Base-by-base conservation (phyloP, 164 flowering plant genomes). In the Stephania yunnanensis region DNA sequence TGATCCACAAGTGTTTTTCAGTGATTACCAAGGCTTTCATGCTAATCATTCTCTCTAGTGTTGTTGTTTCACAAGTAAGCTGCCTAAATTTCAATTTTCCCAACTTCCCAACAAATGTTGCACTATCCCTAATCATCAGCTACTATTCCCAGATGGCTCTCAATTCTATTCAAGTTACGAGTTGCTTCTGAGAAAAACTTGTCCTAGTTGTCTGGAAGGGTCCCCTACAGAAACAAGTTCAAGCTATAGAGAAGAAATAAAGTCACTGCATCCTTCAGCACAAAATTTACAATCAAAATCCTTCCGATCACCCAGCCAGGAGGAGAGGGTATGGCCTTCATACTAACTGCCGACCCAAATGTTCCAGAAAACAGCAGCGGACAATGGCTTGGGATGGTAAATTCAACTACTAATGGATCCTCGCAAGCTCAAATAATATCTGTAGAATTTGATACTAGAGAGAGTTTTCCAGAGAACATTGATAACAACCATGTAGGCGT, bases 251-350 rank as follows among this genome's bases (percentile, higher is more conserved):
- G 12, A 61, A 30, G 13, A 53, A 76, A 55, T 19, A 73, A 73
- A 58, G 17, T 17, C 0, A 73, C 50, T 2, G 81, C 86, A 10
- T 84, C 88, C 31, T 86, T 86, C 74, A 83, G 75, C 42, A 71
- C 88, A 1, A 82, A 82, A 50, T 86, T 86, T 69, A 72, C 71
- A 1, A 67, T 83, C 74, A 84, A 84, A 52, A 81, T 86, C 73
- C 15, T 15, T 1, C 80, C 81, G 15, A 20, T 50, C 44, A 7
- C 7, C 17, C 36, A 22, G 19, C 77, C 82, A 1, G 84, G 82
- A 0, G 94, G 92, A 3, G 92, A 90, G 79, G 92, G 94, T 29
- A 13, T 90, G 61, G 87, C 92, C 45, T 90, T 90, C 78, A 69
- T 90, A 22, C 46, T 90, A 29, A 65, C 90, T 2, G 81, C 48